phyloP scores from a whole-genome alignment of 257 asterid genomes.

The Capsicum baccatum region DNA sequence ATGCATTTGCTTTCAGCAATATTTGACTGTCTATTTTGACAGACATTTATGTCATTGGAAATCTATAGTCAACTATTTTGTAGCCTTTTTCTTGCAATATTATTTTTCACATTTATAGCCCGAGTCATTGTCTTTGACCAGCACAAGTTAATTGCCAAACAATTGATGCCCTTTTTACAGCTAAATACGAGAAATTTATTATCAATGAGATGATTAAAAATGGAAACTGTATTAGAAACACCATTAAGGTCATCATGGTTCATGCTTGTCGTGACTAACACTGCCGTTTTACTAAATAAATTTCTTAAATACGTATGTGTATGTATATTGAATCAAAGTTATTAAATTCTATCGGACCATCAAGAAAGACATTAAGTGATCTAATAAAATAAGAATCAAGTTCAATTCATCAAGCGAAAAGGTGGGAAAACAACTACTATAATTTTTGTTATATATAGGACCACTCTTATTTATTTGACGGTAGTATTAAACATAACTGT shows the following conservation, averaged over 20 bases:
- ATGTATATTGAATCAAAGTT: no score
- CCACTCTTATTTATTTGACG: neutral
- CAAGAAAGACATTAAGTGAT: neutral
- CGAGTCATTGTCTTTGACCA: conserved; percentile 16
- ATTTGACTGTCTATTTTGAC: neutral
- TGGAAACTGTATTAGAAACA: neutral
- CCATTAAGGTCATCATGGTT: neutral
- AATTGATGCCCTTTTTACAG: neutral
- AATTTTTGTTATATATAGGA: neutral
- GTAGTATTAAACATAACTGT: neutral
- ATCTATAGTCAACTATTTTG: neutral
- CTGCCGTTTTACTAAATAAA: no score
- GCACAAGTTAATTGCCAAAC: neutral
- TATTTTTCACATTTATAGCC: conserved; percentile 16
- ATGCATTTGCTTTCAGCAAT: neutral
- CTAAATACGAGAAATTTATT: neutral
- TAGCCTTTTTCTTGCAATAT: conserved; percentile 22
- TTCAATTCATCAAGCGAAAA: neutral
- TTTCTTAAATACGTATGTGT: no score
- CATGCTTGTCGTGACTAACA: no score
- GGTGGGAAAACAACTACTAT: neutral
- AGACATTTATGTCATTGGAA: neutral
- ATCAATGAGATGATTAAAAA: neutral
- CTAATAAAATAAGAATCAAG: neutral
- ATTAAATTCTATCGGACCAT: no score